phyloP scores from a whole-genome alignment of 1,139 yeast genomes.

The Geotrichum cucujoidarum region DNA sequence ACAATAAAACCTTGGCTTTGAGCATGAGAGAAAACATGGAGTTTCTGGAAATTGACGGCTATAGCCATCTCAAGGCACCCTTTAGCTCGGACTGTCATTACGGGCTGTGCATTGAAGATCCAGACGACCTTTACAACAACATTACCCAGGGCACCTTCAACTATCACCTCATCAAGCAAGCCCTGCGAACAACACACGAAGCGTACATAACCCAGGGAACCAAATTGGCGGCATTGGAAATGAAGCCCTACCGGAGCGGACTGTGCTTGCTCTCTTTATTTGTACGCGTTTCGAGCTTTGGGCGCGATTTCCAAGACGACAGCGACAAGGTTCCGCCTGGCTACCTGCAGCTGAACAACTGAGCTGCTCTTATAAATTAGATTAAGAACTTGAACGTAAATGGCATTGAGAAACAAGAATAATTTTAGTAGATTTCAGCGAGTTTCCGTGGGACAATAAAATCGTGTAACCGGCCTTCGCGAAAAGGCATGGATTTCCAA shows the following conservation, averaged over 20 bases:
- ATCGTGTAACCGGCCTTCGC: no score
- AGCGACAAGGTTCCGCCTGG: not conserved
- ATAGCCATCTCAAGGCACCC: constrained; percentile 36
- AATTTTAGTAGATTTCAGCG: no score
- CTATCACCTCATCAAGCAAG: constrained; percentile 71
- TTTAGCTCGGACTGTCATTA: constrained; percentile 40
- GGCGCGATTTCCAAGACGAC: not conserved
- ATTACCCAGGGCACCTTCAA: constrained; percentile 84
- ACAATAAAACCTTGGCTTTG: constrained; percentile 64
- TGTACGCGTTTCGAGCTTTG: not conserved
- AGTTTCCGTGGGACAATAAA: no score
- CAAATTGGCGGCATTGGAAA: not conserved
- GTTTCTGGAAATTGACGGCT: constrained; percentile 44
- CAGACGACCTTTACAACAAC: constrained; percentile 76
- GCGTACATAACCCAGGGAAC: constrained; percentile 44
- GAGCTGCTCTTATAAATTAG: no score
- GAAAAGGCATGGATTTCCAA: no score
- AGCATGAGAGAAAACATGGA: constrained; percentile 43
- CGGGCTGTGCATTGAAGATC: constrained; percentile 80
- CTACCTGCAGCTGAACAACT: not conserved
- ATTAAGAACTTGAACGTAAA: no score
- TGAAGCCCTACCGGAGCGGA: not conserved
- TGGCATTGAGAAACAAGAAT: no score
- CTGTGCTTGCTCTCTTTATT: not conserved
- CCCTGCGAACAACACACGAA: constrained; percentile 90